These are phyloP conservation scores for Ceratocystis destructans DNA, from an alignment of 2,329 filamentous ascomycete genomes.

Conservation along the genomic window DNA sequence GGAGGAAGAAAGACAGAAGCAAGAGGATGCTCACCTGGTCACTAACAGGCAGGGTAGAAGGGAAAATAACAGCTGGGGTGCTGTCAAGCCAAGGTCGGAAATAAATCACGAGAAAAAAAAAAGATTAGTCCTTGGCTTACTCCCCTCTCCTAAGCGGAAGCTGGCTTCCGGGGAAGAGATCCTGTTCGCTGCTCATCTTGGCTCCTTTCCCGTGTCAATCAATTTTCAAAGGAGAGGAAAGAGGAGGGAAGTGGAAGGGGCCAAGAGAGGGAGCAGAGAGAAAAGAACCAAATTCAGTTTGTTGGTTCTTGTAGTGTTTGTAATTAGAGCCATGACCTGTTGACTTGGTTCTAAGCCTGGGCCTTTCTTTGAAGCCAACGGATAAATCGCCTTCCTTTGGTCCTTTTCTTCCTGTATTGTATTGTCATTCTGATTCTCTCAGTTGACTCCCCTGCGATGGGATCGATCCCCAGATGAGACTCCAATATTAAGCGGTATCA, in stretches of 20 bases:
- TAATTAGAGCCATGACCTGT: not conserved
- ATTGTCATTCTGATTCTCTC: not conserved
- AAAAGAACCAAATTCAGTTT: not conserved
- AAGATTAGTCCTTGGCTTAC: not conserved
- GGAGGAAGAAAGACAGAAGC: not conserved
- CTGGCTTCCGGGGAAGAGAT: not conserved
- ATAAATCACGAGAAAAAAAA: not conserved
- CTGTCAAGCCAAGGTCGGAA: not conserved
- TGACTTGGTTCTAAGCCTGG: not conserved
- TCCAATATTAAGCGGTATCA: not conserved
- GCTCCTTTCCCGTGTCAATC: slow-evolving; percentile 2
- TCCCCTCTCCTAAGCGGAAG: not conserved
- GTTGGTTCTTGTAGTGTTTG: not conserved
- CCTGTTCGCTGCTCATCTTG: slow-evolving; percentile 1
- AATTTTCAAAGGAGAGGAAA: not conserved
- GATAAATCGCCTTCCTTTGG: not conserved
- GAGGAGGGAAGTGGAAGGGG: not conserved
- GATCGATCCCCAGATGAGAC: not conserved
- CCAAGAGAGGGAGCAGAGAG: not conserved
- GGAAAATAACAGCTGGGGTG: slow-evolving; percentile 1
- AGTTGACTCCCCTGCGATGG: not conserved
- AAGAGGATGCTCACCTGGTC: not conserved
- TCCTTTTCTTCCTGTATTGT: not conserved
- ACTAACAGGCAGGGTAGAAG: not conserved
- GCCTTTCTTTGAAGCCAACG: not conserved